Evolutionary conservation across 257 asterid species (phyloP).

Genomic region (Ilex asprella): DNA sequence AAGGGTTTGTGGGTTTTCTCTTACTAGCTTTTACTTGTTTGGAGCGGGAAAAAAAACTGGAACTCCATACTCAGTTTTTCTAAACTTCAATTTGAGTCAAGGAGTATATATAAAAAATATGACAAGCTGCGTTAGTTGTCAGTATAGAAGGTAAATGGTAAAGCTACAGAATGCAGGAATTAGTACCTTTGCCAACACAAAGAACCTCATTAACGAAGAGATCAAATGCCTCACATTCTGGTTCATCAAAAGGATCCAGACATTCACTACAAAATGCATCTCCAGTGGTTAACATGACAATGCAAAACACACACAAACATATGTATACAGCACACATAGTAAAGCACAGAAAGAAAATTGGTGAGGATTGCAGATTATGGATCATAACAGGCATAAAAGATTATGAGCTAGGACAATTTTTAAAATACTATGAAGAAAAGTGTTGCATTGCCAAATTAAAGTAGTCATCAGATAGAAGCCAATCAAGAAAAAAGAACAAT

Average conservation of each 20-base stretch:
- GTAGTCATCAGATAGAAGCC: not conserved
- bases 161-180: not conserved
- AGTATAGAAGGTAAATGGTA: not conserved
- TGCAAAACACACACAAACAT: too few relatives aligned
- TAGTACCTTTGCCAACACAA: conserved; percentile 74
- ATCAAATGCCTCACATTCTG: conserved; percentile 89
- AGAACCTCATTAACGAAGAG: conserved; percentile 72
- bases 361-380: not conserved
- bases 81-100: not conserved
- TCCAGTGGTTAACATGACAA: too few relatives aligned
- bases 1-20: not conserved
- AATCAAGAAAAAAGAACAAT: too few relatives aligned
- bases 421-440: too few relatives aligned
- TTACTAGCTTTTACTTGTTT: not conserved
- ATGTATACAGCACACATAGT: too few relatives aligned
- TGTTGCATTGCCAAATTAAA: not conserved
- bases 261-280: conserved; percentile 52
- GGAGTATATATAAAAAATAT: too few relatives aligned
- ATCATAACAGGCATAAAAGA: not conserved
- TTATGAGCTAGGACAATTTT: too few relatives aligned
- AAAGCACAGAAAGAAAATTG: too few relatives aligned
- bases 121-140: too few relatives aligned
- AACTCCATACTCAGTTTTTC: too few relatives aligned
- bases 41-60: too few relatives aligned
- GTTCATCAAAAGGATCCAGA: conserved; percentile 82